phyloP scores from a whole-genome alignment of 2,329 filamentous ascomycete species.

The Talaromyces sp. region DNA sequence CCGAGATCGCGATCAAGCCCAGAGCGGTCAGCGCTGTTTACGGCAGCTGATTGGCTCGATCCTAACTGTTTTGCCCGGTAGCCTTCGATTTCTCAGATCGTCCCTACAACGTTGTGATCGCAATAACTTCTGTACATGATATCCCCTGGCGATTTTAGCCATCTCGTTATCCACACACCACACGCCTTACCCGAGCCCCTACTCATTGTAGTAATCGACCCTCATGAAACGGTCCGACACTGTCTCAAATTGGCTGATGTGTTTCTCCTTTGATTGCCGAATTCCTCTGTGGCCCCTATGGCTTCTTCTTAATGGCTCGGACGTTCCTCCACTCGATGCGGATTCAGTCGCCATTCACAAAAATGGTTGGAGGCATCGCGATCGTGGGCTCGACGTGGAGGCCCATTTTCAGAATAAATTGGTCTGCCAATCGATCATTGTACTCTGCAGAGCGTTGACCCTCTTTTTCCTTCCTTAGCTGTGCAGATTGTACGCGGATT shows the following conservation, averaged over 20 bases:
- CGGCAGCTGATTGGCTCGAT: slow-evolving; percentile 12
- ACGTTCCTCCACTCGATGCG: neutral
- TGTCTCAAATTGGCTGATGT: slow-evolving; percentile 3
- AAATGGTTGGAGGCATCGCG: neutral
- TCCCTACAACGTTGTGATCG: slow-evolving; percentile 14
- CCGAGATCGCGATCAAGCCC: slow-evolving; percentile 11
- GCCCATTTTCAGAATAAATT: neutral
- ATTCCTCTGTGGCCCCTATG: neutral
- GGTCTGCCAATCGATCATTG: neutral
- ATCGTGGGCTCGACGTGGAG: slow-evolving; percentile 6
- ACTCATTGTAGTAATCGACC: neutral
- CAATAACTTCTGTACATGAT: neutral
- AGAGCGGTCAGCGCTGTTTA: neutral
- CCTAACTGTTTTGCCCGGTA: neutral
- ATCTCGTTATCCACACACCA: too few species aligned
- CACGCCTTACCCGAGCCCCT: neutral
- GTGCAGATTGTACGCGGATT: neutral
- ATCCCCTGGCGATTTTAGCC: too few species aligned
- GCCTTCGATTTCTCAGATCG: slow-evolving; percentile 11
- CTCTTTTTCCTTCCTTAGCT: neutral
- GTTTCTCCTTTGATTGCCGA: neutral
- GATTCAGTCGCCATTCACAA: neutral
- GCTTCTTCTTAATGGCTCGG: slow-evolving; percentile 3
- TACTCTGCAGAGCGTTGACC: neutral
- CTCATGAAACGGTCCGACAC: neutral